Percentiles rank a stretch among this genome's conserved stretches.
Evolutionary conservation across 257 asterid species (phyloP).

Genomic region (Gynochthodes officinalis): DNA sequence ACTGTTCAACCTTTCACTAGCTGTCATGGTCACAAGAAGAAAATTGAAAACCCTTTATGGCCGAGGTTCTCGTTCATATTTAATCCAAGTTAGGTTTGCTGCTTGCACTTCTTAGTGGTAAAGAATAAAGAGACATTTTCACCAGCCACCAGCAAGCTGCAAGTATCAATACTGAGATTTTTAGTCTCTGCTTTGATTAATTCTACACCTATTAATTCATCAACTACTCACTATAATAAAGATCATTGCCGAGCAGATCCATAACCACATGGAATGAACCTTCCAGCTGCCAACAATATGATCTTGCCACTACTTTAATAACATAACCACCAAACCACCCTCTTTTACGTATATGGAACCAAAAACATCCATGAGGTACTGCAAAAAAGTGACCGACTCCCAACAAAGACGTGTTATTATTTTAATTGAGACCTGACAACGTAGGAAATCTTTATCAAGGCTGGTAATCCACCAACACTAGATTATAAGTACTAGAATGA

Average conservation of each 20-base stretch:
- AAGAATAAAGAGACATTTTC: neutral
- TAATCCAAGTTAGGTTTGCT: neutral
- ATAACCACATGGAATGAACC: conserved; percentile 11
- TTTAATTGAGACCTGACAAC: neutral
- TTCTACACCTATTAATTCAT: neutral
- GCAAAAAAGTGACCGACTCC: conserved; percentile 21
- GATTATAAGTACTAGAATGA: no score
- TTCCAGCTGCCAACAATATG: conserved; percentile 15
- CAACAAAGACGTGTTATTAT: conserved; percentile 19
- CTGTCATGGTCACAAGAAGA: conserved; percentile 18
- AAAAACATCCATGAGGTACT: conserved; percentile 18
- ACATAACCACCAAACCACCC: conserved; percentile 16
- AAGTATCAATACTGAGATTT: neutral
- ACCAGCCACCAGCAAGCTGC: conserved; percentile 10
- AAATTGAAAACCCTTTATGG: neutral
- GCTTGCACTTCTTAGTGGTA: neutral
- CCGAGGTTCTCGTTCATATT: neutral
- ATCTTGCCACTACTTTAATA: conserved; percentile 8
- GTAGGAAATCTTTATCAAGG: conserved; percentile 3
- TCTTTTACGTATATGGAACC: neutral
- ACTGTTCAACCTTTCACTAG: neutral
- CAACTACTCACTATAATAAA: conserved; percentile 3
- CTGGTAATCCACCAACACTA: no score
- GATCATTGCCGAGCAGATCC: neutral
- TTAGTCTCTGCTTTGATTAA: neutral